Percentiles rank a stretch among this genome's conserved stretches.
phyloP scores from a whole-genome alignment of 805 yeast genomes.

The Metschnikowia drakensbergensis region DNA sequence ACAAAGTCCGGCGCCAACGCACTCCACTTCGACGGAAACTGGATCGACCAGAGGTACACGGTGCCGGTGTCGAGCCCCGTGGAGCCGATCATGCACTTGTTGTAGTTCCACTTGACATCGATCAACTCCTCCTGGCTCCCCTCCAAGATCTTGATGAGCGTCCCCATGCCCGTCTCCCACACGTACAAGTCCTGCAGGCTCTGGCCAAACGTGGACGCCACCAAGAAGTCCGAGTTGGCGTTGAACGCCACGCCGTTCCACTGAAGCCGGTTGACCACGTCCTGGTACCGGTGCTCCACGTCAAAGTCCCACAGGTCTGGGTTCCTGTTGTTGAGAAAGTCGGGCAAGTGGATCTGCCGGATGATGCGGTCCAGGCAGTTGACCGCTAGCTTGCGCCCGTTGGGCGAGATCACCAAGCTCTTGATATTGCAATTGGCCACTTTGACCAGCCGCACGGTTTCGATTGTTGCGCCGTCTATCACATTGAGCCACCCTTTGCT shows the following conservation, averaged over 20 bases:
- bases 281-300: constrained; percentile 80
- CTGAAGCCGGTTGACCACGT: constrained; percentile 80
- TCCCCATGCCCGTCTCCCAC: constrained; percentile 89
- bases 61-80: constrained; percentile 84
- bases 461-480: constrained; percentile 25
- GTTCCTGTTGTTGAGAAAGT: constrained; percentile 32
- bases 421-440: constrained; percentile 71
- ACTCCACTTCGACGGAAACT: constrained; percentile 90
- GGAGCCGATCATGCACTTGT: constrained; percentile 69
- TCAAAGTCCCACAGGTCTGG: constrained; percentile 48
- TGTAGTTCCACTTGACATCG: constrained; percentile 83
- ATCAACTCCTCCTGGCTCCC: constrained; percentile 87
- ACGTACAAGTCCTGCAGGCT: constrained; percentile 85
- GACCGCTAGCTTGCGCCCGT: constrained; percentile 60
- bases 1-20: constrained; percentile 95
- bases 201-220: constrained; percentile 80
- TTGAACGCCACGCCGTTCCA: constrained; percentile 83
- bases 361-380: constrained; percentile 77
- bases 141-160: constrained; percentile 83
- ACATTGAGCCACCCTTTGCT: constrained; percentile 74
- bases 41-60: constrained; percentile 76
- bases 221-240: constrained; percentile 73
- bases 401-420: constrained; percentile 54
- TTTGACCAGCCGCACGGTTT: constrained; percentile 47
- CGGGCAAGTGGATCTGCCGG: constrained; percentile 55